Conservation (phyloP, 495 filamentous ascomycete species). For the Penicillium waksmanii region DNA sequence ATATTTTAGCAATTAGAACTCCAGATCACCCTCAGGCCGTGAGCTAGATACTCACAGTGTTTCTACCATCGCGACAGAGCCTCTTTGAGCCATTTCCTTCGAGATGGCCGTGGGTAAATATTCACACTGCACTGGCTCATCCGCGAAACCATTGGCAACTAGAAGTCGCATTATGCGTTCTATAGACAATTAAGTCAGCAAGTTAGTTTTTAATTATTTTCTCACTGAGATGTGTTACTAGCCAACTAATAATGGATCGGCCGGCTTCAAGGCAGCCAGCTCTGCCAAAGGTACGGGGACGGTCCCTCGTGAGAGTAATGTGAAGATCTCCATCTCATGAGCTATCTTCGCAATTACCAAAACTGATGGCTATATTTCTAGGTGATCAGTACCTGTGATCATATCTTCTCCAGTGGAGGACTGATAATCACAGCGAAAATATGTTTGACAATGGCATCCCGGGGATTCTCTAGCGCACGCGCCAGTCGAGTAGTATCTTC, state of each 20-base stretch:
- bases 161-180: slow-evolving; percentile 12
- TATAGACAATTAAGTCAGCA: not conserved
- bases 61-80: not conserved
- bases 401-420: not conserved
- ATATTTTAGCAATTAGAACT: too few relatives aligned
- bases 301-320: not conserved
- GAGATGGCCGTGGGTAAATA: not conserved
- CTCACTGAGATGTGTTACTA: not conserved
- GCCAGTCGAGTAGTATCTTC: not conserved
- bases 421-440: not conserved
- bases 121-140: not conserved
- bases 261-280: slow-evolving; percentile 2
- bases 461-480: not conserved
- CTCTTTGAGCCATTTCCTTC: not conserved
- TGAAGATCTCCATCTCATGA: slow-evolving; percentile 11
- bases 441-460: not conserved
- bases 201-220: not conserved
- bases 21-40: not conserved
- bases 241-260: slow-evolving; percentile 6
- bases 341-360: slow-evolving; percentile 6
- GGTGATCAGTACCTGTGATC: not conserved
- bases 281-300: not conserved
- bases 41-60: not conserved
- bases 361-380: not conserved
- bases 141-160: slow-evolving; percentile 4